Evolutionary conservation across 2,329 filamentous ascomycete species (phyloP).

Genomic region (Xylariaceae sp.): DNA sequence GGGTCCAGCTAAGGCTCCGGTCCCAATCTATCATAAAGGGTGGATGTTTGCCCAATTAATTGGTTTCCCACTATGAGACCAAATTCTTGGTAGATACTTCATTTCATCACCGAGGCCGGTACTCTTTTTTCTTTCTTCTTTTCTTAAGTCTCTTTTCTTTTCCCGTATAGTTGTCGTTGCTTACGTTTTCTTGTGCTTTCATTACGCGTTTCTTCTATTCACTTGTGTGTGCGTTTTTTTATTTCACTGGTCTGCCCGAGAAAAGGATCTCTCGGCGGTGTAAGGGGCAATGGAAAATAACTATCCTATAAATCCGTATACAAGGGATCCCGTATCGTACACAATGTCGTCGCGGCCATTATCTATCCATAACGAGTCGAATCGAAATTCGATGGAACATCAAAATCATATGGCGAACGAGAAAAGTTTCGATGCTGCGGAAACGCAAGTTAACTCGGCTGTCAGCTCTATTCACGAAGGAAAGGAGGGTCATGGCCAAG

Average conservation of each 20-base stretch:
- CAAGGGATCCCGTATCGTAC: slow-evolving; percentile 9
- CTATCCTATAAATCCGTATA: slow-evolving; percentile 3
- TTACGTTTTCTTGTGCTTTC: slow-evolving; percentile 13
- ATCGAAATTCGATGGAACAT: slow-evolving; percentile 12
- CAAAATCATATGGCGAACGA: slow-evolving; percentile 10
- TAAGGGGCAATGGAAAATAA: slow-evolving; percentile 7
- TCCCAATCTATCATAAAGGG: slow-evolving; percentile 24
- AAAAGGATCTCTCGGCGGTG: neutral
- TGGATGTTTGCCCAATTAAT: slow-evolving; percentile 22
- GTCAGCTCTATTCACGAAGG: slow-evolving; percentile 27
- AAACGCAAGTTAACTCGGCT: slow-evolving; percentile 26
- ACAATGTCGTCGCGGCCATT: slow-evolving; percentile 10
- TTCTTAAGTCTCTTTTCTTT: neutral
- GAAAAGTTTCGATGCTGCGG: slow-evolving; percentile 21
- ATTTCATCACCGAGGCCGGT: slow-evolving; percentile 20
- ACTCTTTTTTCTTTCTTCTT: slow-evolving; percentile 10
- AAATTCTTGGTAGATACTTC: slow-evolving; percentile 19
- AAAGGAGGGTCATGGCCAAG: slow-evolving; percentile 24
- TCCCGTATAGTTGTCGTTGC: slow-evolving; percentile 15
- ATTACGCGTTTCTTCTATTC: slow-evolving; percentile 9
- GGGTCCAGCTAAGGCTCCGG: slow-evolving; percentile 17
- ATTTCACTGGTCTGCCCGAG: neutral
- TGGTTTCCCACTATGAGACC: slow-evolving; percentile 15
- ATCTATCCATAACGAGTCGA: slow-evolving; percentile 9
- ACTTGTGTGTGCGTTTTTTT: slow-evolving; percentile 8